These are phyloP conservation scores for Porcisia hertigi DNA, from an alignment of 208 protist species.

Conservation along the genomic window DNA sequence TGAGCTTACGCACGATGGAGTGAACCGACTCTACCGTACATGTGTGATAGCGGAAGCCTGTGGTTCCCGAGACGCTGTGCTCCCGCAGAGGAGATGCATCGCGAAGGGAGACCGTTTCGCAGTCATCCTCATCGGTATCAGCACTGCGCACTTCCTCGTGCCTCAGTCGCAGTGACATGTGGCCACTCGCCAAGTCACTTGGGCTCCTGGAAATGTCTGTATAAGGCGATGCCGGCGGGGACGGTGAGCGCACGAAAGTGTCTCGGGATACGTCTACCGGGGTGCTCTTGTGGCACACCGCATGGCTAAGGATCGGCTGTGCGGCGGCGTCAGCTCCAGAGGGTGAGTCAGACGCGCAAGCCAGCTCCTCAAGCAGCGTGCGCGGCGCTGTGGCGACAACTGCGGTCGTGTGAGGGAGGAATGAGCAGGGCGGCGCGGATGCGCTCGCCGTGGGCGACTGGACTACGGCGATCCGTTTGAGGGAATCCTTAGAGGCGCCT, in stretches of 20 bases:
- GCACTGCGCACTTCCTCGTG: background rate
- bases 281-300: constrained; percentile 1
- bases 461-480: background rate
- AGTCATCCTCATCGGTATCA: background rate
- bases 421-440: background rate
- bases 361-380: constrained; percentile 28
- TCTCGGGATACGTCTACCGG: background rate
- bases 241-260: constrained; percentile 1
- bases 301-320: background rate
- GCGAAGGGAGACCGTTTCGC: constrained; percentile 14
- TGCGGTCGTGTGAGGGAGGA: background rate
- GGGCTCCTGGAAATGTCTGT: background rate
- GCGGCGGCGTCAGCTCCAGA: constrained; percentile 2
- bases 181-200: background rate
- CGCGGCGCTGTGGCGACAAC: background rate
- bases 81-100: constrained; percentile 35
- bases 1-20: constrained; percentile 21
- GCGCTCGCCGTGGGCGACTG: background rate
- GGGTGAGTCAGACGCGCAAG: constrained; percentile 17
- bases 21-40: constrained; percentile 24
- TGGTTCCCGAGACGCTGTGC: constrained; percentile 16
- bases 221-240: background rate
- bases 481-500: background rate
- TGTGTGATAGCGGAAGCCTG: constrained; percentile 20
- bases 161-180: background rate